Evolutionary conservation across 441 rosid genomes (phyloP).

Genomic region (Arabidopsis hybrid): DNA sequence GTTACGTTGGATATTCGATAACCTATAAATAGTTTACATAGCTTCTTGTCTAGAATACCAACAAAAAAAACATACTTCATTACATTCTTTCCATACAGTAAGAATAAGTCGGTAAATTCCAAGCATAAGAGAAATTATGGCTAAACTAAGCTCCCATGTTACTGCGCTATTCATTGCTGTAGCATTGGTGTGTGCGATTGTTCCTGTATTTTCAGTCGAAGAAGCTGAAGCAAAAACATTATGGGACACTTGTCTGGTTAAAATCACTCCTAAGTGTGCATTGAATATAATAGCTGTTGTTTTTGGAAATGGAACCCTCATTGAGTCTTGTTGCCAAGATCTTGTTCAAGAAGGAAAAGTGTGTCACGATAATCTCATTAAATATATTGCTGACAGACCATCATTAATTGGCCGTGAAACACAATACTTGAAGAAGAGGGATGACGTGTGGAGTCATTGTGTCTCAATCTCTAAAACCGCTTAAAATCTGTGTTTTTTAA

Average conservation of each 20-base stretch:
- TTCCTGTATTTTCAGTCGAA: neutral
- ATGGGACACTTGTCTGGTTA: constrained; percentile 4
- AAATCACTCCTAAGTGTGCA: neutral
- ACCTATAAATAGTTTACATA: neutral
- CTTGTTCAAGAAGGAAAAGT: neutral
- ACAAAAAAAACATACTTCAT: neutral
- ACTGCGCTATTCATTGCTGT: neutral
- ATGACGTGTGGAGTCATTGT: neutral
- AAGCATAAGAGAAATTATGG: neutral
- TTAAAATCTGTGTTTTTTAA: neutral
- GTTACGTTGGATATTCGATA: neutral
- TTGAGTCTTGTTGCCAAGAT: neutral
- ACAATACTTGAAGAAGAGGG: neutral
- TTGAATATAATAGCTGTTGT: neutral
- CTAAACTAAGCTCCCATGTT: neutral
- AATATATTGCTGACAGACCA: neutral
- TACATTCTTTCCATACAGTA: neutral
- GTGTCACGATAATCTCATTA: neutral
- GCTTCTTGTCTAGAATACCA: neutral
- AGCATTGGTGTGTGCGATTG: neutral
- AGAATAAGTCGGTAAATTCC: neutral
- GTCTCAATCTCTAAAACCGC: neutral
- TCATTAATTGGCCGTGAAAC: neutral
- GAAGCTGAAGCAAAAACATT: neutral
- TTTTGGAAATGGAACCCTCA: neutral